These are phyloP conservation scores for Trametes polyzona DNA, from an alignment of 1,284 basidiomycete genomes.

Conservation along the genomic window DNA sequence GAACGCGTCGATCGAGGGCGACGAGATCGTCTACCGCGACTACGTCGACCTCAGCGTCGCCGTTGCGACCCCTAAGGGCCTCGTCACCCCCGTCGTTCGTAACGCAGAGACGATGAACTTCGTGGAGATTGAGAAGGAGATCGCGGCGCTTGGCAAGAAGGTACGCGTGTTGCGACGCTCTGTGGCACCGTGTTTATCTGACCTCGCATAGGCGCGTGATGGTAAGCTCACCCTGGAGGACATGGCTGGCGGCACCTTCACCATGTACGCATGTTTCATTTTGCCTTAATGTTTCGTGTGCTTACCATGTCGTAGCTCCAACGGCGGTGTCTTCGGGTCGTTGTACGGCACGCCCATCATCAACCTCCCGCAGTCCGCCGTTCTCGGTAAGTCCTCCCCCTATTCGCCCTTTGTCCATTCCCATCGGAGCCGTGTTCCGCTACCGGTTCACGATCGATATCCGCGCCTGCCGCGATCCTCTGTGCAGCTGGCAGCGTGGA, in stretches of 20 bases:
- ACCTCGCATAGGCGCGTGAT: slow-evolving; percentile 74
- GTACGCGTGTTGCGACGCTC: slow-evolving; percentile 39
- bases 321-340: slow-evolving; percentile 98
- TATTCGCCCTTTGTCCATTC: no score
- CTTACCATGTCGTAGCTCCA: slow-evolving; percentile 64
- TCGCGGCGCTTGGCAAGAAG: slow-evolving; percentile 91
- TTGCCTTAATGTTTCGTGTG: background rate
- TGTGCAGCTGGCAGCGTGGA: background rate
- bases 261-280: slow-evolving; percentile 68
- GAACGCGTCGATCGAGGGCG: slow-evolving; percentile 95
- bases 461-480: slow-evolving; percentile 10
- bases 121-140: slow-evolving; percentile 92
- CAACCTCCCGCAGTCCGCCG: slow-evolving; percentile 95
- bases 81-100: slow-evolving; percentile 95
- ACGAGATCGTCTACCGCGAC: slow-evolving; percentile 95
- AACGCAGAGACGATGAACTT: slow-evolving; percentile 90
- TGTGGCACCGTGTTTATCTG: background rate
- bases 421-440: background rate
- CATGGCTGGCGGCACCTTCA: slow-evolving; percentile 97
- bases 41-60: slow-evolving; percentile 95
- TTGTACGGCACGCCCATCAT: slow-evolving; percentile 97
- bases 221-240: slow-evolving; percentile 95
- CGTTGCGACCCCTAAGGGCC: slow-evolving; percentile 96
- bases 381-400: slow-evolving; percentile 76
- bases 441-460: background rate